Evolutionary conservation across 495 filamentous ascomycete species (phyloP).

Genomic region (Trichoderma erinaceum): DNA sequence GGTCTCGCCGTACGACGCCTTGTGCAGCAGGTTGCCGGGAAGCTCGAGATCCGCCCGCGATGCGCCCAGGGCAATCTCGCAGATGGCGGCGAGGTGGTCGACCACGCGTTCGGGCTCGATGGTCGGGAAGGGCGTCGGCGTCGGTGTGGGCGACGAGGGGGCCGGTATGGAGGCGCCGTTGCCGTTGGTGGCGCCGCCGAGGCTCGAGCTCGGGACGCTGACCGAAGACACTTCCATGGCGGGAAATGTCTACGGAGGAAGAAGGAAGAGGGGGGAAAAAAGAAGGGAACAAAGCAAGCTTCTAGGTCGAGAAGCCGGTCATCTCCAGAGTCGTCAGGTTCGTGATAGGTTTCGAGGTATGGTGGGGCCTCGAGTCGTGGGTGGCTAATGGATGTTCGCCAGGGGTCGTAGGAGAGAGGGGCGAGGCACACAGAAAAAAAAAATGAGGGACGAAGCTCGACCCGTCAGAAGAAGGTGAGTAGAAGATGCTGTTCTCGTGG

Average conservation of each 20-base stretch:
- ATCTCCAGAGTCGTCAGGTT: conserved; percentile 11
- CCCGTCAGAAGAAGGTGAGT: background rate
- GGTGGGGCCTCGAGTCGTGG: background rate
- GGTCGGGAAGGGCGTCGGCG: conserved; percentile 36
- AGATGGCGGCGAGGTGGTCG: conserved; percentile 70
- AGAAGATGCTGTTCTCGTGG: background rate
- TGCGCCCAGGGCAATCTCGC: conserved; percentile 82
- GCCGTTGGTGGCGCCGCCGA: conserved; percentile 35
- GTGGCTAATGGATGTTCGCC: background rate
- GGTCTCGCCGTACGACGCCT: conserved; percentile 63
- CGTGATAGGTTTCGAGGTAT: background rate
- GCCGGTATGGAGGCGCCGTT: conserved; percentile 28
- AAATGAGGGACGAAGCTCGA: background rate
- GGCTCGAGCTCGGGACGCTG: conserved; percentile 8
- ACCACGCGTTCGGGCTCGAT: conserved; percentile 54
- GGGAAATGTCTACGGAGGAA: background rate
- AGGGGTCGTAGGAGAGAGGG: background rate
- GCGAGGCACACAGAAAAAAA: background rate
- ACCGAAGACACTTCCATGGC: conserved; percentile 37
- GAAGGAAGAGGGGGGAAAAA: conserved; percentile 1
- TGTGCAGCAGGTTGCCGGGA: conserved; percentile 74
- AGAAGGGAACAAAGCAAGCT: background rate
- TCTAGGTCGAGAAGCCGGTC: conserved; percentile 8
- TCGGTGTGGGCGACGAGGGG: conserved; percentile 34
- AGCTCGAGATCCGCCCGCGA: conserved; percentile 70